These are phyloP conservation scores for Saccharomycopsis sp. DNA, from an alignment of 805 yeast genomes.

Conservation along the genomic window DNA sequence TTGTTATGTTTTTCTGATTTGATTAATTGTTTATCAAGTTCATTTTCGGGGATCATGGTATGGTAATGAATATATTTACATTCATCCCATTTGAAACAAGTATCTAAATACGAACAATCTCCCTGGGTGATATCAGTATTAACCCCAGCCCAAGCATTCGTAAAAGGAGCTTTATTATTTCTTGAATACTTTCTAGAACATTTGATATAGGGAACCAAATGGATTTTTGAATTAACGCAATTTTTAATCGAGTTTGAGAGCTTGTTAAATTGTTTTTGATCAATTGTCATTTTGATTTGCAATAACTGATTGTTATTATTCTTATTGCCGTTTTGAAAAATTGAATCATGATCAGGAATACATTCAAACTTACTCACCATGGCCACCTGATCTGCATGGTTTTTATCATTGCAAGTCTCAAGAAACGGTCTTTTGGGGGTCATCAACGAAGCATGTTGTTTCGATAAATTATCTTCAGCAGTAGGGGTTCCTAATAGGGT, in stretches of 20 bases:
- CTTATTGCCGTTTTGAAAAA: background rate
- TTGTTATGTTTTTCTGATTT: conserved; percentile 19
- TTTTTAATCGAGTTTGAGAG: conserved; percentile 22
- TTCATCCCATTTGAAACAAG: conserved; percentile 68
- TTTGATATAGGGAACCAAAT: conserved; percentile 45
- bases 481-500: no score
- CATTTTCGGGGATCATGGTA: conserved; percentile 32
- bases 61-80: conserved; percentile 79
- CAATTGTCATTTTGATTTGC: background rate
- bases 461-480: no score
- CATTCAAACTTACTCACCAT: conserved; percentile 6
- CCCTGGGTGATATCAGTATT: conserved; percentile 68
- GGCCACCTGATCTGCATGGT: conserved; percentile 13
- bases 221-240: conserved; percentile 32
- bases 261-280: conserved; percentile 12
- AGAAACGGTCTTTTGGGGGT: conserved; percentile 35
- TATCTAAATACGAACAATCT: conserved; percentile 89
- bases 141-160: conserved; percentile 8
- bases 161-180: background rate
- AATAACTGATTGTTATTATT: background rate
- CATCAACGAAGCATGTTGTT: no score
- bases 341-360: no score
- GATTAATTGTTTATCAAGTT: conserved; percentile 6
- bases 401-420: conserved; percentile 37
- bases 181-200: conserved; percentile 12